Percentiles rank a stretch among this genome's conserved stretches.
phyloP scores from a whole-genome alignment of 164 flowering plant species.

The Piper betle region DNA sequence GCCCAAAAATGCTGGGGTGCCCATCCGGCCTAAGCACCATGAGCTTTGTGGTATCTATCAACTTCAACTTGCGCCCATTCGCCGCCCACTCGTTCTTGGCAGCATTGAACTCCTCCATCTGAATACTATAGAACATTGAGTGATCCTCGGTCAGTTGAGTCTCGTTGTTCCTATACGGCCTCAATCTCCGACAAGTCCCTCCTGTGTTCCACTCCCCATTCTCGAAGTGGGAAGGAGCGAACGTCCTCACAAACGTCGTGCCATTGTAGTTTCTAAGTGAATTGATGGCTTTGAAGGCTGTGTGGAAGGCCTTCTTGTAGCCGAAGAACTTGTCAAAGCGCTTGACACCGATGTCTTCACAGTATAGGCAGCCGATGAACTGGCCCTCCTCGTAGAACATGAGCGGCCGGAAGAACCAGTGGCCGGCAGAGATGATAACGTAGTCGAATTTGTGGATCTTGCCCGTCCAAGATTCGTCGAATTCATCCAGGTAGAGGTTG shows the following conservation, averaged over 20 bases:
- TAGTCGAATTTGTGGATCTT: slow-evolving; percentile 39
- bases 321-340: slow-evolving; percentile 32
- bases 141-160: slow-evolving; percentile 15
- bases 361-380: slow-evolving; percentile 39
- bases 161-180: slow-evolving; percentile 29
- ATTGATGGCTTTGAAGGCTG: slow-evolving; percentile 42
- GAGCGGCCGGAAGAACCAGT: no score
- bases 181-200: slow-evolving; percentile 45
- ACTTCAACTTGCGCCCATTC: slow-evolving; percentile 18
- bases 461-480: slow-evolving; percentile 23
- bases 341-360: slow-evolving; percentile 25
- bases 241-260: slow-evolving; percentile 35
- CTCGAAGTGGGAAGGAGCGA: slow-evolving; percentile 54
- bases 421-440: slow-evolving; percentile 50
- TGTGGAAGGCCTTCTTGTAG: slow-evolving; percentile 38
- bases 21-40: slow-evolving; percentile 32
- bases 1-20: slow-evolving; percentile 29
- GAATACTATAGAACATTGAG: slow-evolving; percentile 20
- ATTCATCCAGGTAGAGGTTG: slow-evolving; percentile 33
- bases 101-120: slow-evolving; percentile 24
- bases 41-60: slow-evolving; percentile 24
- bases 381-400: slow-evolving; percentile 32
- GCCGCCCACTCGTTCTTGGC: slow-evolving; percentile 17
- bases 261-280: slow-evolving; percentile 34
- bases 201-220: slow-evolving; percentile 56